Base-by-base conservation (phyloP, 371 early-diverging fungal species). In the Syncephalastrum monosporum region DNA sequence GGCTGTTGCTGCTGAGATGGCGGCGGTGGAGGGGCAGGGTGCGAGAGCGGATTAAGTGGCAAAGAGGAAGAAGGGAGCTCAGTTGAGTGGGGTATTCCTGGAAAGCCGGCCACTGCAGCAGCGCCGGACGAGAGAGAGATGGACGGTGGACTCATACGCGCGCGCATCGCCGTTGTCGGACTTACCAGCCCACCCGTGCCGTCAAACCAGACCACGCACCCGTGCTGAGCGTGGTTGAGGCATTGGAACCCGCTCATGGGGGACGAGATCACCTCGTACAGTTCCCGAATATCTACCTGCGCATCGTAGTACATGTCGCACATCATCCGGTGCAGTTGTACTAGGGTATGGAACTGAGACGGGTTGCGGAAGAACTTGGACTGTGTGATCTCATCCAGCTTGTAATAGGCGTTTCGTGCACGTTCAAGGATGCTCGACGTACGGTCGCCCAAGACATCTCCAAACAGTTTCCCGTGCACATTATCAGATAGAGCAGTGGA, bases 381-480 rank as follows among this genome's bases (percentile, higher is more conserved):
- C 17, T 60, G 63, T 4, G 70, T 65, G 24, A 72, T 27, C 50
- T 73, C 69, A 47, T 71, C 61, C 38, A 76, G 52, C 42, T 70
- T 71, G 19, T 57, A 19, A 57, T 76, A 76, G 0, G 71, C 71
- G 6, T 57, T 44, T 42, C 55, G 60, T 5, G 71, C 67, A 44
- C 69, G 56, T 46, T 73, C 74, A 8, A 76, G 21, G 4, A 76
- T 60, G 3, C 63, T 12, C n/a, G 53, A 47, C 33, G 42, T 59
- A 19, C 68, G 67, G 47, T 65, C 68, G 19, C 57, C 56, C 64
- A 72, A 47, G 5, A 64, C 71, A 60, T 75, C 76, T 3, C 68
- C 68, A 54, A 75, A 75, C 12, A 75, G 45, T 47, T 66, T 64
- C 23, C 57, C 71, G 29, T 70, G 75, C 4, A 74, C 75, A 57